A percentile compares a stretch with the other conserved stretches of the same genome.
phyloP scores from a whole-genome alignment of 192 early-diverging fungal species.

The Coemansia sp. region DNA sequence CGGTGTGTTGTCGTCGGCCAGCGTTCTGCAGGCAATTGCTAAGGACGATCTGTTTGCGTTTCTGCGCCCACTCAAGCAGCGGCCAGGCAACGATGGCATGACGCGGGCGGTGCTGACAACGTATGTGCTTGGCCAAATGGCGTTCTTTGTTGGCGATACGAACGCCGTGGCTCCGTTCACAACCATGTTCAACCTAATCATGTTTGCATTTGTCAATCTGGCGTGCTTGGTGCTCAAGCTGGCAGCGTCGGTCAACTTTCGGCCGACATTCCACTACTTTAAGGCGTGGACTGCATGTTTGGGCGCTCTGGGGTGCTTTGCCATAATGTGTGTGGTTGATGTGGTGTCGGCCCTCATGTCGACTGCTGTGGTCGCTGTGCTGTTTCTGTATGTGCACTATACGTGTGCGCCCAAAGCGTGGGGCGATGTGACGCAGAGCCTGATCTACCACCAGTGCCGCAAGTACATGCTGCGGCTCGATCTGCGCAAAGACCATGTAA shows the following conservation, averaged over 20 bases:
- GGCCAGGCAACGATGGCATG: constrained; percentile 21
- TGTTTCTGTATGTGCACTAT: constrained; percentile 68
- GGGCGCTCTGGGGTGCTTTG: constrained; percentile 56
- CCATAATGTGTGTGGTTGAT: constrained; percentile 62
- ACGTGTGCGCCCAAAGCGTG: constrained; percentile 66
- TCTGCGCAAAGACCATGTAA: constrained; percentile 64
- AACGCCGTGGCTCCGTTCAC: constrained; percentile 67
- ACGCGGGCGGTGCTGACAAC: constrained; percentile 38
- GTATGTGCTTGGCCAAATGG: constrained; percentile 56
- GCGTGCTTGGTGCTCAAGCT: constrained; percentile 67
- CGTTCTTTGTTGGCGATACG: constrained; percentile 61
- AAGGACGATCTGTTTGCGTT: constrained; percentile 63
- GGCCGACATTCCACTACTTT: constrained; percentile 68
- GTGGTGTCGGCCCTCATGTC: constrained; percentile 51
- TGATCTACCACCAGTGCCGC: constrained; percentile 74
- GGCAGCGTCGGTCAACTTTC: constrained; percentile 67
- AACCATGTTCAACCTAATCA: constrained; percentile 65
- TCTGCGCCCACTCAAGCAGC: constrained; percentile 30
- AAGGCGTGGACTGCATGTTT: constrained; percentile 62
- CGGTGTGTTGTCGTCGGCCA: constrained; percentile 60
- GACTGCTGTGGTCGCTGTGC: constrained; percentile 52
- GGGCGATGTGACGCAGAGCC: constrained; percentile 69
- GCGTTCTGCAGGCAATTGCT: constrained; percentile 67
- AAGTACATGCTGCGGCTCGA: constrained; percentile 68
- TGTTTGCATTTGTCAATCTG: constrained; percentile 64